Evolutionary conservation across 2,329 filamentous ascomycete genomes (phyloP).

Genomic region (Dothideomycetes sp.): DNA sequence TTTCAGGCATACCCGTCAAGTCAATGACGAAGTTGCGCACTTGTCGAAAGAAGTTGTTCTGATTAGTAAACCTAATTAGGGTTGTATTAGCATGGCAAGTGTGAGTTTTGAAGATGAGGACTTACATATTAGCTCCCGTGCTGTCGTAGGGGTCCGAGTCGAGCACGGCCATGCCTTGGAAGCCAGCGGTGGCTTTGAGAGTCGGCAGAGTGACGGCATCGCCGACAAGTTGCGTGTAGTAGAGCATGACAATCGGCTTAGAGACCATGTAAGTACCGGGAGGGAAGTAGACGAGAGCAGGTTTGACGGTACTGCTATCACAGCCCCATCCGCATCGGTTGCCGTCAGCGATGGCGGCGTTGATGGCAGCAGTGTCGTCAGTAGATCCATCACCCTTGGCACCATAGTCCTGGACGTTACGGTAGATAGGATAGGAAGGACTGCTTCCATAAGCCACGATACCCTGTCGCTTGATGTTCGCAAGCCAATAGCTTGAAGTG

Average conservation of each 20-base stretch:
- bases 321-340: slow-evolving; percentile 72
- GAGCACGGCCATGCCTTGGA: slow-evolving; percentile 78
- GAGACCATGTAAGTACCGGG: slow-evolving; percentile 77
- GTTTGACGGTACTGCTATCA: slow-evolving; percentile 73
- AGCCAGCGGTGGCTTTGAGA: slow-evolving; percentile 39
- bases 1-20: slow-evolving; percentile 29
- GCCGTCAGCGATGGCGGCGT: slow-evolving; percentile 67
- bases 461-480: slow-evolving; percentile 60
- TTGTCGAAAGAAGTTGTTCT: slow-evolving; percentile 49
- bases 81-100: too few species aligned
- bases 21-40: slow-evolving; percentile 47
- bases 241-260: slow-evolving; percentile 70
- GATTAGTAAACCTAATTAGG: too few species aligned
- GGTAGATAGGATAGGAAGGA: slow-evolving; percentile 51
- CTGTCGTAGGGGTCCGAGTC: slow-evolving; percentile 76
- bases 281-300: slow-evolving; percentile 86
- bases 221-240: slow-evolving; percentile 89
- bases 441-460: slow-evolving; percentile 52
- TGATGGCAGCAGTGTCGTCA: slow-evolving; percentile 86
- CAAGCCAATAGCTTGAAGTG: slow-evolving; percentile 58
- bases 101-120: too few species aligned
- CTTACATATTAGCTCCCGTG: slow-evolving; percentile 38
- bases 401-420: slow-evolving; percentile 39
- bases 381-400: slow-evolving; percentile 52
- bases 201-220: slow-evolving; percentile 64